Conservation (phyloP, 331 rosid species). For the Rhamnella rubrinervis region DNA sequence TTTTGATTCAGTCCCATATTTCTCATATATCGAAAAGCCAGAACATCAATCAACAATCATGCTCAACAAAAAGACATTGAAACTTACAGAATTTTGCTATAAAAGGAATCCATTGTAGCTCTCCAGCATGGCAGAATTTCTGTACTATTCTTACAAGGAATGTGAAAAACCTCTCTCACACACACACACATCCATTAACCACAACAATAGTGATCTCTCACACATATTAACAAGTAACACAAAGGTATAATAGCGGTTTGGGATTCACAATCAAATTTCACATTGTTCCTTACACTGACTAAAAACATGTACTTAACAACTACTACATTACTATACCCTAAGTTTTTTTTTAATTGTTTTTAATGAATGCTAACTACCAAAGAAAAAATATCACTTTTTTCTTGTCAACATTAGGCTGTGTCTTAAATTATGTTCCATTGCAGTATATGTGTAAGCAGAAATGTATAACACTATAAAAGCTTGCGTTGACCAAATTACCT, state of each 20-base stretch:
- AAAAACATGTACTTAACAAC: too few species aligned
- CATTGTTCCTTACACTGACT: too few species aligned
- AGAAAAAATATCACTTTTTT: too few species aligned
- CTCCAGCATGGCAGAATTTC: slow-evolving; percentile 70
- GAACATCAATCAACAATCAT: not conserved
- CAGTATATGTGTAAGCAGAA: not conserved
- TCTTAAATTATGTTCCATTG: too few species aligned
- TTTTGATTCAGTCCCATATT: too few species aligned
- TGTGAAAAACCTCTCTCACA: not conserved
- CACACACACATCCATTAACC: not conserved
- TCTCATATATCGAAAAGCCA: slow-evolving; percentile 2
- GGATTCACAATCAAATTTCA: not conserved
- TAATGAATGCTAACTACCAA: too few species aligned
- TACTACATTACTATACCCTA: too few species aligned
- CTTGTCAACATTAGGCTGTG: too few species aligned
- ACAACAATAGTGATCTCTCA: not conserved
- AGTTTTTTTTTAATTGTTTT: too few species aligned
- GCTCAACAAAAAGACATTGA: not conserved
- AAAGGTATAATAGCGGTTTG: not conserved
- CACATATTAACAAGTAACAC: not conserved
- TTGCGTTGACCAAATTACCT: slow-evolving; percentile 31
- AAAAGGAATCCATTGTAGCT: slow-evolving; percentile 55
- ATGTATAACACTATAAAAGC: not conserved
- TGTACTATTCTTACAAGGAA: slow-evolving; percentile 37
- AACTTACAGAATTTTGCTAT: slow-evolving; percentile 59